A percentile compares a stretch with the other conserved stretches of the same genome.
These are phyloP conservation scores for Cyberlindnera sargentensis DNA, from an alignment of 805 yeast species.

Conservation along the genomic window DNA sequence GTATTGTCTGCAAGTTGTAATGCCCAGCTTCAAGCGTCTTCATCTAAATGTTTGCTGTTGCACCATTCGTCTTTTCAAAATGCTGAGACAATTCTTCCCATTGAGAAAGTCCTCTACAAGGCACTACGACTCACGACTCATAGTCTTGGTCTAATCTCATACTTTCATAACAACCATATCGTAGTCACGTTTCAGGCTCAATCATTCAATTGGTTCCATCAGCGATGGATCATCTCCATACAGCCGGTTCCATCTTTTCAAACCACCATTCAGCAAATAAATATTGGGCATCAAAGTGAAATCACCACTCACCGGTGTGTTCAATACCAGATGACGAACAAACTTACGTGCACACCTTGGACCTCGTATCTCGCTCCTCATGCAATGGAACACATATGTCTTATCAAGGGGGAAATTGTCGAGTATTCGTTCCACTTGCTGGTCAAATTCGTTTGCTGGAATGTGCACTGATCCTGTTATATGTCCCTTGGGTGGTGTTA, in stretches of 20 bases:
- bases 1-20: too few species aligned
- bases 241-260: slow-evolving; percentile 17
- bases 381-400: slow-evolving; percentile 18
- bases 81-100: too few species aligned
- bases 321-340: slow-evolving; percentile 3
- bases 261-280: slow-evolving; percentile 17
- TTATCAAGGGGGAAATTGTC: slow-evolving; percentile 1
- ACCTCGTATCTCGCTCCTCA: slow-evolving; percentile 20
- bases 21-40: too few species aligned
- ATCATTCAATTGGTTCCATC: slow-evolving; percentile 4
- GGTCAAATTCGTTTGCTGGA: slow-evolving; percentile 10
- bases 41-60: too few species aligned
- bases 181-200: too few species aligned
- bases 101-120: too few species aligned
- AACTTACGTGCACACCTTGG: slow-evolving; percentile 13
- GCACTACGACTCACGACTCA: too few species aligned
- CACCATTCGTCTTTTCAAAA: too few species aligned
- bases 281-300: slow-evolving; percentile 5
- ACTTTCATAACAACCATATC: too few species aligned
- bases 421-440: slow-evolving; percentile 1
- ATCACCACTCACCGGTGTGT: slow-evolving; percentile 5
- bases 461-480: slow-evolving; percentile 8
- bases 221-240: slow-evolving; percentile 10
- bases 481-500: slow-evolving; percentile 8
- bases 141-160: too few species aligned